Percentiles rank a stretch among this genome's conserved stretches.
Evolutionary conservation across 345 rosid species (phyloP).

Genomic region (Hibiscus trionum): DNA sequence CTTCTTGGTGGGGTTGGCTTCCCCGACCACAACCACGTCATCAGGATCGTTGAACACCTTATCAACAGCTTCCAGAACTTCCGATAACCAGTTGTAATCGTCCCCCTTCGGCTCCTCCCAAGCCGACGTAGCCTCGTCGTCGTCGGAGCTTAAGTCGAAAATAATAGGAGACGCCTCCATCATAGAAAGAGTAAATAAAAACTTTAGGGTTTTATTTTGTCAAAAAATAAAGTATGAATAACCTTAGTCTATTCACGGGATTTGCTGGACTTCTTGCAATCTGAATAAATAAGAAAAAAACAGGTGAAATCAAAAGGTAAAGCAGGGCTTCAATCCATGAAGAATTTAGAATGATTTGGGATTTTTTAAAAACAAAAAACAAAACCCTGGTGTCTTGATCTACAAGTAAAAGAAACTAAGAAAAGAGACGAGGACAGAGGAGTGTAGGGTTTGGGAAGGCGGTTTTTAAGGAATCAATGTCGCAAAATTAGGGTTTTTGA

Average conservation of each 20-base stretch:
- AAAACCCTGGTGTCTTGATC: too few species aligned
- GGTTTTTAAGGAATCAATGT: too few species aligned
- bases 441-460: too few species aligned
- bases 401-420: too few species aligned
- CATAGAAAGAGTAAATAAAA: not conserved
- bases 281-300: not conserved
- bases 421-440: too few species aligned
- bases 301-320: not conserved
- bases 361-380: too few species aligned
- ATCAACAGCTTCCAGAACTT: conserved; percentile 21
- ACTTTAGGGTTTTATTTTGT: not conserved
- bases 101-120: conserved; percentile 19
- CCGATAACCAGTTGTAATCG: conserved; percentile 34
- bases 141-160: conserved; percentile 58
- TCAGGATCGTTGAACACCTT: conserved; percentile 25
- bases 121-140: conserved; percentile 25
- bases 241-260: not conserved
- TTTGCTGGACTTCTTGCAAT: not conserved
- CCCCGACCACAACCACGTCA: conserved; percentile 47
- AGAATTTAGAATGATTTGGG: not conserved
- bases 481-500: too few species aligned
- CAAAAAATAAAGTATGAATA: not conserved
- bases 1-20: conserved; percentile 31
- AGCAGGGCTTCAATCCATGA: not conserved
- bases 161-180: conserved; percentile 22